Percentiles rank a stretch among this genome's conserved stretches.
These are phyloP conservation scores for Ogataea ramenticola DNA, from an alignment of 805 yeast genomes.

Conservation along the genomic window DNA sequence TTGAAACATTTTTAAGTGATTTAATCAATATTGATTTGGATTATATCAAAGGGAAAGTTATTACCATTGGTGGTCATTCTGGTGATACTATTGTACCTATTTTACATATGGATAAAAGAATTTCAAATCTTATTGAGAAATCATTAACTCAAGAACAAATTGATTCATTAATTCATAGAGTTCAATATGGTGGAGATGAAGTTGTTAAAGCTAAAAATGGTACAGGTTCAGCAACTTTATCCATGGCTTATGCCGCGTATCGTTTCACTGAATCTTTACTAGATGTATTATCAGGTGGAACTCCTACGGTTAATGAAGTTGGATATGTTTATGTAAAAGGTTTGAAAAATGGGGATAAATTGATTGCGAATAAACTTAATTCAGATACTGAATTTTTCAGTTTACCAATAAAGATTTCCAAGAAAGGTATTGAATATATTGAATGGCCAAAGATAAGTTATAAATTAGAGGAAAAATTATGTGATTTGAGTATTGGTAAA, in stretches of 20 bases:
- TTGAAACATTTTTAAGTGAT: slow-evolving; percentile 42
- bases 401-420: slow-evolving; percentile 35
- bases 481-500: background rate
- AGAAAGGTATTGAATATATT: slow-evolving; percentile 26
- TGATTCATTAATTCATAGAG: slow-evolving; percentile 32
- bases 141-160: slow-evolving; percentile 1
- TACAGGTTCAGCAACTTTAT: slow-evolving; percentile 88
- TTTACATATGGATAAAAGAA: slow-evolving; percentile 32
- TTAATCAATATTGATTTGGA: slow-evolving; percentile 20
- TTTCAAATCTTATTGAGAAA: slow-evolving; percentile 30
- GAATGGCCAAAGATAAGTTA: background rate
- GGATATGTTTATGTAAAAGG: slow-evolving; percentile 50
- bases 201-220: slow-evolving; percentile 94
- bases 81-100: slow-evolving; percentile 51
- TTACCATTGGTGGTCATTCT: slow-evolving; percentile 52
- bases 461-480: background rate
- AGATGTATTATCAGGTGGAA: slow-evolving; percentile 11
- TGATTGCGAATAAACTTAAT: slow-evolving; percentile 26
- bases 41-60: slow-evolving; percentile 31
- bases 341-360: slow-evolving; percentile 37
- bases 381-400: slow-evolving; percentile 37
- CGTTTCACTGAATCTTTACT: slow-evolving; percentile 53
- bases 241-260: slow-evolving; percentile 94
- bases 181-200: slow-evolving; percentile 66
- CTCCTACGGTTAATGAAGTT: slow-evolving; percentile 31